A percentile compares a stretch with the other conserved stretches of the same genome.
These are phyloP conservation scores for Magnolia kwangsiensis DNA, from an alignment of 164 flowering plant species.

Conservation along the genomic window DNA sequence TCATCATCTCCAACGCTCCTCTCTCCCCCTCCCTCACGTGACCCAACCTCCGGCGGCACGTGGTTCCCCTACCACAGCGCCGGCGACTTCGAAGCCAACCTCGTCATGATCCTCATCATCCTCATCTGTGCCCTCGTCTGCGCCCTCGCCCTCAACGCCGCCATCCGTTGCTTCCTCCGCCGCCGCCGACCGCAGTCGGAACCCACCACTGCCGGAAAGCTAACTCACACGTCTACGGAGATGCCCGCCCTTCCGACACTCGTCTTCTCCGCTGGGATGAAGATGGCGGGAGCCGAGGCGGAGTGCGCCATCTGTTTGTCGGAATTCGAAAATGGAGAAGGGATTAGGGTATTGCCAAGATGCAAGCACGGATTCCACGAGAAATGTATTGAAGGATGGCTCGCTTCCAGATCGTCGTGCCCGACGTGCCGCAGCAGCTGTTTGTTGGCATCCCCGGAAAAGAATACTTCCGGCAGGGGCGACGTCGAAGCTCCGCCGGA, in stretches of 20 bases:
- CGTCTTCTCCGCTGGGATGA: conserved; percentile 30
- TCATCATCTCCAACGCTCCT: conserved; percentile 11
- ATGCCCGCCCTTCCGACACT: conserved; percentile 21
- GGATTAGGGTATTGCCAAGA: conserved; percentile 33
- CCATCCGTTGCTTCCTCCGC: conserved; percentile 41
- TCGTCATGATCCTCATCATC: conserved; percentile 34
- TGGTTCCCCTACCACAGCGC: conserved; percentile 35
- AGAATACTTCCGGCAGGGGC: not conserved
- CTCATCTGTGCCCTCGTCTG: conserved; percentile 42
- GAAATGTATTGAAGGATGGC: conserved; percentile 44
- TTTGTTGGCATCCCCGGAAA: conserved; percentile 11
- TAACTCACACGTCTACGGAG: not conserved
- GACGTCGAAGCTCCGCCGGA: not conserved
- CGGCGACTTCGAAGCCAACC: conserved; percentile 33
- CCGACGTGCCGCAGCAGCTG: conserved; percentile 48
- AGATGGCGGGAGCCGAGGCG: conserved; percentile 31
- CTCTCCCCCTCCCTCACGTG: conserved; percentile 12
- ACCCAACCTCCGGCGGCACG: conserved; percentile 7
- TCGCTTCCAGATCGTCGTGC: conserved; percentile 37
- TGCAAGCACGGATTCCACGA: conserved; percentile 57
- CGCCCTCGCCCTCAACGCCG: conserved; percentile 37
- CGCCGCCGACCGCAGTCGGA: not conserved
- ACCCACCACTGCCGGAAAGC: conserved; percentile 13
- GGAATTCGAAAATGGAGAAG: conserved; percentile 52
- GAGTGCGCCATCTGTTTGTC: conserved; percentile 55